Evolutionary conservation across 257 asterid species (phyloP), one percentile per base, ranked within the genome.

Genomic region (Apocynum venetum): DNA sequence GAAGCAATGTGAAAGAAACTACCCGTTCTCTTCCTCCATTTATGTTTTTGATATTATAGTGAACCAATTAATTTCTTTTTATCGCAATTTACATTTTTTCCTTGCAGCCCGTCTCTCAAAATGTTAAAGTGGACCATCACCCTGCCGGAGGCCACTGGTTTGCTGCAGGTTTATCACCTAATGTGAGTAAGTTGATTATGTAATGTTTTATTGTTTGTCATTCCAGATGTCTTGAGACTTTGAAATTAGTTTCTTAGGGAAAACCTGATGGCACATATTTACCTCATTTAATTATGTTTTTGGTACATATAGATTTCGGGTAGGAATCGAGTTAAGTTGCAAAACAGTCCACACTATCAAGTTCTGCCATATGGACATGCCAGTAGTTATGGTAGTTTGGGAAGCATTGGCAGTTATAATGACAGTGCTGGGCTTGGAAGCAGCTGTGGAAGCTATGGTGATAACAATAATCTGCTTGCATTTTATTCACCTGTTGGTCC

Each of bases 61-160:
- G 51, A 80, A 57, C 67, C 12, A 53, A 43, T 75, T 44, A 14
- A 9, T 35, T 6, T 67, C 73, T 79, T 67, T 20, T 20, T 40
- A 74, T 47, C 72, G n/a, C 75, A 66, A 60, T 77, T 77, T 75
- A 48, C 59, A 47, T 66, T 38, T 65, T 78, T 67, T 71, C 72
- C 80, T 78, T 83, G 48, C 88, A 96, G 99, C 91, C 91, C 60
- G 98, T 96, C 76, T 84, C 97, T 83, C 97, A 87, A 82, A 91
- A 89, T 85, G 86, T 87, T 78, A 96, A 89, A 85, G 99, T 96
- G 76, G 91, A 91, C 83, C 98, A 96, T 83, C 91, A 96, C 88
- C 99, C 99, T 66, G 97, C 97, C 73, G 97, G 93, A 81, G 99
- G 99, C 20, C 98, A 96, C 84, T 96, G 99, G 99, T 96, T 96